Conservation (phyloP, 257 asterid species). For the Catharanthus roseus region DNA sequence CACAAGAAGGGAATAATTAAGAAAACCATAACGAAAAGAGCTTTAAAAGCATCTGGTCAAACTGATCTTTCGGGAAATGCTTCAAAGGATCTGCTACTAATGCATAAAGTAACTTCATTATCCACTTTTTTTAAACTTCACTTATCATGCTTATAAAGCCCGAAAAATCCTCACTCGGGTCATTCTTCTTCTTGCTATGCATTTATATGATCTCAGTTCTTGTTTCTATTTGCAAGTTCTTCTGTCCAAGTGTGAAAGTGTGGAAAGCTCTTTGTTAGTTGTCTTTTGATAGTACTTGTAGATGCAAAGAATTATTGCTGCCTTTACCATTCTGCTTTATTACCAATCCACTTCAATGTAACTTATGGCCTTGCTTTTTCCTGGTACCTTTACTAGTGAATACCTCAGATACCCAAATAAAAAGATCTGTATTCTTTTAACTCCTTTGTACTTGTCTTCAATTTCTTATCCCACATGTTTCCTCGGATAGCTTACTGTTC, state of each 20-base stretch:
- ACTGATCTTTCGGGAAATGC: constrained; percentile 91
- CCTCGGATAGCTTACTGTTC: neutral
- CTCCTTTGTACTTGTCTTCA: neutral
- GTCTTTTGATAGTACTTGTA: neutral
- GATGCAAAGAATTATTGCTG: neutral
- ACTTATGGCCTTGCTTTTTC: neutral
- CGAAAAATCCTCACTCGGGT: neutral
- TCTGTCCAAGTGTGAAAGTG: neutral
- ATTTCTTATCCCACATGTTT: neutral
- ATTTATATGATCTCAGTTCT: neutral
- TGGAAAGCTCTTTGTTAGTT: neutral
- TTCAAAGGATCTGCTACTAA: constrained; percentile 78
- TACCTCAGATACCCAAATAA: neutral
- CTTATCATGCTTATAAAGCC: neutral
- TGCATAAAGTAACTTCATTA: constrained; percentile 66
- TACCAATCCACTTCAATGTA: neutral
- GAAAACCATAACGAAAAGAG: constrained; percentile 79
- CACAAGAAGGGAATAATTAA: constrained; percentile 64
- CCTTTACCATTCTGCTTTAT: neutral
- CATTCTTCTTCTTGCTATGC: neutral
- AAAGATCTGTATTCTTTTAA: neutral
- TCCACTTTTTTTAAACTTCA: constrained; percentile 3
- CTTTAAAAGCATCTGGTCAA: constrained; percentile 94
- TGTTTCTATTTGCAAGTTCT: neutral
- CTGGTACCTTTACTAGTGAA: neutral